Base-by-base conservation (phyloP, 2,329 filamentous ascomycete genomes). In the Malbranchea cinnamomea region DNA sequence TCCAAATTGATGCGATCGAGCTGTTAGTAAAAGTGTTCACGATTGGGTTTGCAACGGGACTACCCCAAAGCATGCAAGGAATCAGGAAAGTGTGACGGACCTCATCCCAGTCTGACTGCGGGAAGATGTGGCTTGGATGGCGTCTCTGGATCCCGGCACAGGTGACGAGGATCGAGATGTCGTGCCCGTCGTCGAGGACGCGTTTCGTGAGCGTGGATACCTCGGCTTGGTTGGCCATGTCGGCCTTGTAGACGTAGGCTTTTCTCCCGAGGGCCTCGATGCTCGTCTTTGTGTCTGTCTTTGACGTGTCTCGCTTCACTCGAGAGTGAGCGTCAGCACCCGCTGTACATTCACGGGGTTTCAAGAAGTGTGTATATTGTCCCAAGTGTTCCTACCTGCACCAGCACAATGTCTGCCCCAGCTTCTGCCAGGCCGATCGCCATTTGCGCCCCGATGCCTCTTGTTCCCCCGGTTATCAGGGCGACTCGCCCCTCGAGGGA, bases 91-190 rank as follows among this genome's bases (percentile, higher is more conserved):
- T 17, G 8, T 19, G 5, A 3, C 47, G 29, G 34, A 70, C 70
- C 45, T 78, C 71, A 47, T 78, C 68, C 68, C 82, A 91, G 58
- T 89, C 80, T 25, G 62, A 57, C 48, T 78, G 71, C 0, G 81
- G 81, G 48, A 92, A 92, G 35, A 67, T 54, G 43, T 83, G 71
- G 24, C 76, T 73, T 0, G 79, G 71, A 52, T 89, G 78, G 9
- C 83, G 67, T 38, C 74, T 67, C 54, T 92, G 84, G 48, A 92
- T 85, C 15, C 84, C 84, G 11, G 79, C 84, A 57, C 80, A 87
- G 59, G 85, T 92, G 43, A 92, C 60, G 5, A 92, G 68, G 46
- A 91, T 80, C 47, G 80, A 68, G 39, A 91, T 71, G 49, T 74
- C 65, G 39, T 63, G 56, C 6, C 57, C 58, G 30, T 56, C 49